These are phyloP conservation scores for Tilletia walkeri DNA, from an alignment of 1,284 basidiomycete species.

Conservation along the genomic window DNA sequence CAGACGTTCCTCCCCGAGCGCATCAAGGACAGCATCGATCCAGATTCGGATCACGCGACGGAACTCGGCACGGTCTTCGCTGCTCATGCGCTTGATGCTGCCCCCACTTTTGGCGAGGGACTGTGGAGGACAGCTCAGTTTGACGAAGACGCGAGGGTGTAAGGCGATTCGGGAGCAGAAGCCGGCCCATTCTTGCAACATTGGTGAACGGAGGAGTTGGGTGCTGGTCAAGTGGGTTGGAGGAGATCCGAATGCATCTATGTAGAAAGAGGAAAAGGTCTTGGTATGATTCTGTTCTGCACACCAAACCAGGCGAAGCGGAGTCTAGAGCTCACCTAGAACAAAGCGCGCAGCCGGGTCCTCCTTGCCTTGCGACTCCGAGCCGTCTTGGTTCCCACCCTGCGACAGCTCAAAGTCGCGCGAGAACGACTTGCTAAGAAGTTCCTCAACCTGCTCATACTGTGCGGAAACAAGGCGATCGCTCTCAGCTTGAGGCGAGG, in stretches of 20 bases:
- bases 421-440: conserved; percentile 8
- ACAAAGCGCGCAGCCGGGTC: background rate
- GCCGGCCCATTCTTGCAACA: background rate
- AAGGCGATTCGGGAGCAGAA: conserved; percentile 7
- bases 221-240: background rate
- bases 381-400: background rate
- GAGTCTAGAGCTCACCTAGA: background rate
- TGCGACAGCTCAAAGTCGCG: background rate
- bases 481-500: background rate
- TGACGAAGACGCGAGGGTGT: conserved; percentile 3
- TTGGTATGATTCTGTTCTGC: too few relatives aligned
- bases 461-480: background rate
- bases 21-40: conserved; percentile 10
- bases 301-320: too few relatives aligned
- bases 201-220: background rate
- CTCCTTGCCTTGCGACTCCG: background rate
- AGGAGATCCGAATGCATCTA: background rate
- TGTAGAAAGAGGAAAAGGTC: too few relatives aligned
- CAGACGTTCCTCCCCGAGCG: background rate
- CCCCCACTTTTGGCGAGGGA: background rate
- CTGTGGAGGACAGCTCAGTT: background rate
- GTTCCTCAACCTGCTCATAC: background rate
- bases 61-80: background rate
- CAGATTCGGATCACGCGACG: conserved; percentile 1
- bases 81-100: background rate